Evolutionary conservation across 2,329 filamentous ascomycete species (phyloP).

Genomic region (Fusarium mexicanum): DNA sequence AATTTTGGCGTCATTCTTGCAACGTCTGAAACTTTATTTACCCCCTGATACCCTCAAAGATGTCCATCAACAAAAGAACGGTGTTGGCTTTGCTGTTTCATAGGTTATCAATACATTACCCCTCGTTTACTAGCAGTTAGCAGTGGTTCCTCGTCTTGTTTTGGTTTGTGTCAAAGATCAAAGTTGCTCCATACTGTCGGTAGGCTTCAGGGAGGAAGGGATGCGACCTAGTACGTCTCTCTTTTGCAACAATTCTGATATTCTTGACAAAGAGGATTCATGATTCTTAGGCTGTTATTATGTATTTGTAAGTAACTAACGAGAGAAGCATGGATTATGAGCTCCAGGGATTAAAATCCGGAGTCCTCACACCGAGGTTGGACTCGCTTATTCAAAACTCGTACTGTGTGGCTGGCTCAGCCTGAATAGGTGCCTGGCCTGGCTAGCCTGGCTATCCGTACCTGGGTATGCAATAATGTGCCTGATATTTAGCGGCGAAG

Average conservation of each 20-base stretch:
- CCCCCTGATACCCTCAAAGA: background rate
- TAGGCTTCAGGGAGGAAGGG: background rate
- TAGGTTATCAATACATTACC: conserved; percentile 21
- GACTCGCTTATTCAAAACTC: background rate
- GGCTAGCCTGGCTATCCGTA: background rate
- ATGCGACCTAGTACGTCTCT: conserved; percentile 4
- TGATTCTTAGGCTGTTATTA: background rate
- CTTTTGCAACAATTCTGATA: background rate
- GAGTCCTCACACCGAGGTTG: conserved; percentile 6
- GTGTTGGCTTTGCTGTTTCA: conserved; percentile 33
- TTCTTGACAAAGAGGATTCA: conserved; percentile 1
- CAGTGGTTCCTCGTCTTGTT: conserved; percentile 20
- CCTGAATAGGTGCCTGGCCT: conserved; percentile 4
- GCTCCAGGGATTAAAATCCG: background rate
- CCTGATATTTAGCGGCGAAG: conserved; percentile 11
- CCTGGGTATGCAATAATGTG: conserved; percentile 4
- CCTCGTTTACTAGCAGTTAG: conserved; percentile 20
- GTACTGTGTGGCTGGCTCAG: conserved; percentile 31
- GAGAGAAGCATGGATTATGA: conserved; percentile 14
- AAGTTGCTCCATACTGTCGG: background rate
- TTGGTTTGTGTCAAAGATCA: background rate
- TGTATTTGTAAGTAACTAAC: background rate
- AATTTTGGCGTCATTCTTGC: background rate
- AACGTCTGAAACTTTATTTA: background rate
- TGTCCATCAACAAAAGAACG: background rate